Evolutionary conservation across 352 stramenopile genomes (phyloP), one percentile per base, ranked within the genome.

Genomic region (Blastocystis sp.): DNA sequence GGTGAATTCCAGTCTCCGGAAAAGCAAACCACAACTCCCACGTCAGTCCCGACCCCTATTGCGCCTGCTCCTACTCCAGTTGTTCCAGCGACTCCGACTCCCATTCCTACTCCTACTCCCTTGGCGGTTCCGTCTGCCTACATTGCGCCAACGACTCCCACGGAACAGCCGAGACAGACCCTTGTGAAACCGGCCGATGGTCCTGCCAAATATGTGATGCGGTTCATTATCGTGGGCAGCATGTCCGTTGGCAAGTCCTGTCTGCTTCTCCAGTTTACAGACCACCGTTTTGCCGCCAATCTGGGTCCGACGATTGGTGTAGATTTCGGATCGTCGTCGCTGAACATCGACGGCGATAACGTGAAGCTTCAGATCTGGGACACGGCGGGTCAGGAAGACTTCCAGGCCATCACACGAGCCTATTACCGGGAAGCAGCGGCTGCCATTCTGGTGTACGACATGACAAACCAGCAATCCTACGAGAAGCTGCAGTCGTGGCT

Each of bases 401-500:
- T 89, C 77, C 81, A 88, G 61, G 75, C 86, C 16, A 88, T 88
- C 40, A 89, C 86, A 0, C 92, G 84, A 92, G 92, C 92, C 57
- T 96, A 95, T 88, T 96, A 95, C 88, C 90, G 93, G 14, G 93
- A 93, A 18, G 92, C 93, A 0, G 93, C 95, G 89, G 93, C 91
- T 24, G 94, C 94, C 61, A 87, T 96, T 44, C 87, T 96, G 11
- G 92, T 96, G 46, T 96, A 96, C 87, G 93, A 96, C 84, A 92
- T 96, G 87, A 95, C 92, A 32, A 92, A 96, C 87, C 90, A 94
- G 65, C 91, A 95, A 24, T 85, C 75, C 21, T 85, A 76, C 46
- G 75, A 85, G n/a, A 85, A 85, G 51, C 44, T 85, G 46, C 75
- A 85, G 63, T 76, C 57, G 8, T 85, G 75, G 75, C 51, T 85